Base-by-base conservation (phyloP, 306 rosid genomes). In the Casuarina glauca region DNA sequence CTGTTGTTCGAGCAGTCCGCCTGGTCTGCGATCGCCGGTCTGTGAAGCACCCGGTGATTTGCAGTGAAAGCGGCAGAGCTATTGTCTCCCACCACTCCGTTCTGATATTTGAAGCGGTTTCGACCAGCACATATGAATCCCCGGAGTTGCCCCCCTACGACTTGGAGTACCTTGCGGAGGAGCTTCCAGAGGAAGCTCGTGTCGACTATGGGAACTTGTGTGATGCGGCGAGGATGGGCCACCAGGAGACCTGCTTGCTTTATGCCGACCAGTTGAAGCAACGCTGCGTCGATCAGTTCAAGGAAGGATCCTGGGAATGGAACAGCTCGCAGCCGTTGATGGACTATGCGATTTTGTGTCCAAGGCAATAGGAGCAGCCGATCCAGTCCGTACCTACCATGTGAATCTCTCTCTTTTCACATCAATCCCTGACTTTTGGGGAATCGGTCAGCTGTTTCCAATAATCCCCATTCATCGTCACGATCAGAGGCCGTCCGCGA, bases 21-120 rank as follows among this genome's bases (percentile, higher is more conserved):
- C n/a, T 35, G 55, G 92, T 84, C 1, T 92, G 98, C 49, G 96
- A 89, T 74, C 78, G 89, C 16, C 86, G 83, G 82, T 74, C 85
- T 16, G 81, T 88, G 12, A 91, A 86, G 75, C 94, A 93, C 85
- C 98, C 98, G 3, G 70, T 89, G 17, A 78, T 93, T 69, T 85
- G 90, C 83, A 93, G 97, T 70, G 98, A 91, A 79, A 93, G 97
- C 66, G 98, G 98, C 19, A 79, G 98, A 60, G 95, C 98, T 26
- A 81, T 93, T 2, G 98, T 91, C 17, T 93, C 98, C 5, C 98
- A 93, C 58, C 98, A 93, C 72, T 93, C 98, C 0, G 85, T 93
- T 11, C 53, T 95, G 79, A 81, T 95, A 2, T 93, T 93, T 6
- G 98, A 93, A 71, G 93, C 93, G 2, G 82, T 88, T 43, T 89